Evolutionary conservation across 352 stramenopile genomes (phyloP).

Genomic region (Phytophthora pluvialis): DNA sequence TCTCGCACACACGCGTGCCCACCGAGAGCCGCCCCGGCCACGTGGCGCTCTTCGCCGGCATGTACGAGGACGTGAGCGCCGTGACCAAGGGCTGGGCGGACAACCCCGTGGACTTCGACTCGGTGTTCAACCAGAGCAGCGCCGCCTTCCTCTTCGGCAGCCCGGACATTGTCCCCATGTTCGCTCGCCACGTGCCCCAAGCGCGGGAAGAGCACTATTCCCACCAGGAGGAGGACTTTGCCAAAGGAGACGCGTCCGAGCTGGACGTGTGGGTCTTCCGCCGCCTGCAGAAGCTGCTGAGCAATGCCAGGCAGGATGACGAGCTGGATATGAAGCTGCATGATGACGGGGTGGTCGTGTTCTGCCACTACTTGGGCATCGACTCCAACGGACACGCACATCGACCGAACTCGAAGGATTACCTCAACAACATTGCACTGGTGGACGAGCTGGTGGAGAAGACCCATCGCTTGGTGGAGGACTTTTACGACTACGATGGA

Average conservation of each 20-base stretch:
- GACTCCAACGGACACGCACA: slow-evolving; percentile 89
- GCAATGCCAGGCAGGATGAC: slow-evolving; percentile 10
- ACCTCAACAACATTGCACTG: slow-evolving; percentile 85
- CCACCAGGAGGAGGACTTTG: slow-evolving; percentile 83
- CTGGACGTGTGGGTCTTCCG: slow-evolving; percentile 84
- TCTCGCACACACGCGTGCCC: slow-evolving; percentile 88
- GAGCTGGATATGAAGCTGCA: slow-evolving; percentile 48
- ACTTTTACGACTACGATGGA: slow-evolving; percentile 73
- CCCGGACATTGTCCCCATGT: slow-evolving; percentile 89
- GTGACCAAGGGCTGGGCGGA: slow-evolving; percentile 90
- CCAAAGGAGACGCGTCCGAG: slow-evolving; percentile 65
- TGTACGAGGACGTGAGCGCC: slow-evolving; percentile 90
- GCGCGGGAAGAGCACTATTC: slow-evolving; percentile 77
- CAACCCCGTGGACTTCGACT: slow-evolving; percentile 90
- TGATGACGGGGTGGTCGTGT: slow-evolving; percentile 62
- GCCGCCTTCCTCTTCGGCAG: slow-evolving; percentile 78
- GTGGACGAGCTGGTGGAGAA: slow-evolving; percentile 83
- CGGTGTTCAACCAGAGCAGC: slow-evolving; percentile 84
- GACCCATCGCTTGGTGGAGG: slow-evolving; percentile 58
- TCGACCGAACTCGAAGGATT: slow-evolving; percentile 76
- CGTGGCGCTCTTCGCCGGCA: slow-evolving; percentile 85
- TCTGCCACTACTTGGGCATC: slow-evolving; percentile 86
- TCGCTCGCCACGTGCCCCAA: slow-evolving; percentile 76
- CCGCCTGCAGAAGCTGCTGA: slow-evolving; percentile 54
- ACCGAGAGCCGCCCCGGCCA: slow-evolving; percentile 86